Evolutionary conservation across 345 rosid species (phyloP).

Genomic region (Euphorbia pulcherrima): DNA sequence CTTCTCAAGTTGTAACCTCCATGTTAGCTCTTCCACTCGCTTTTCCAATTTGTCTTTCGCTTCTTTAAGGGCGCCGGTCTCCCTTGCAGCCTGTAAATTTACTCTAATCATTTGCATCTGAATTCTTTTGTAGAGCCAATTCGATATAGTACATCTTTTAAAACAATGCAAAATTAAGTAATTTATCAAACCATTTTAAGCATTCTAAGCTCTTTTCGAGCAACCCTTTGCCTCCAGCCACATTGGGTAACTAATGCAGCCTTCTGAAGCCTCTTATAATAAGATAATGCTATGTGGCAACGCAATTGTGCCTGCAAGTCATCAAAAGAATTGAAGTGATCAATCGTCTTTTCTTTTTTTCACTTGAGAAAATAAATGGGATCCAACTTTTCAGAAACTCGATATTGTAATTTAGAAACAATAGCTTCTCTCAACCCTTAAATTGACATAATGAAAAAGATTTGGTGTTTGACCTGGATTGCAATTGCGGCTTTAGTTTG

Average conservation of each 20-base stretch:
- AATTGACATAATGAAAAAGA: constrained; percentile 22
- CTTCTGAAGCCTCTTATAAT: constrained; percentile 74
- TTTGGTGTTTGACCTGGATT: constrained; percentile 58
- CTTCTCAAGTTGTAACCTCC: constrained; percentile 97
- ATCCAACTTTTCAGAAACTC: constrained; percentile 11
- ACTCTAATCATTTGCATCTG: constrained; percentile 22
- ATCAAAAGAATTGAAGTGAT: constrained; percentile 18
- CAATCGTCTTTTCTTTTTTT: not conserved
- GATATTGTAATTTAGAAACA: constrained; percentile 4
- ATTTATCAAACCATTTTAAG: constrained; percentile 72
- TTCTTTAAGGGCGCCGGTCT: constrained; percentile 97
- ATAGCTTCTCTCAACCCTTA: constrained; percentile 12
- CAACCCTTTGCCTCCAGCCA: constrained; percentile 93
- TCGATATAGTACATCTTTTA: not conserved
- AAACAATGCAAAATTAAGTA: constrained; percentile 18
- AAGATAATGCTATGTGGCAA: constrained; percentile 54
- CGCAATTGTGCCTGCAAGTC: constrained; percentile 74
- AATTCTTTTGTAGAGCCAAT: constrained; percentile 3
- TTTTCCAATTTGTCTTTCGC: constrained; percentile 97
- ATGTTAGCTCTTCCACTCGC: constrained; percentile 94
- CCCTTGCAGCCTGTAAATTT: constrained; percentile 73
- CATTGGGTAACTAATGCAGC: constrained; percentile 81
- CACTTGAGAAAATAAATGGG: not conserved
- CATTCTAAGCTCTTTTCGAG: constrained; percentile 82
- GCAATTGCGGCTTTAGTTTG: constrained; percentile 86